A percentile compares a stretch with the other conserved stretches of the same genome.
These are phyloP conservation scores for Aspergillus haitiensis DNA, from an alignment of 495 filamentous ascomycete species.

Conservation along the genomic window DNA sequence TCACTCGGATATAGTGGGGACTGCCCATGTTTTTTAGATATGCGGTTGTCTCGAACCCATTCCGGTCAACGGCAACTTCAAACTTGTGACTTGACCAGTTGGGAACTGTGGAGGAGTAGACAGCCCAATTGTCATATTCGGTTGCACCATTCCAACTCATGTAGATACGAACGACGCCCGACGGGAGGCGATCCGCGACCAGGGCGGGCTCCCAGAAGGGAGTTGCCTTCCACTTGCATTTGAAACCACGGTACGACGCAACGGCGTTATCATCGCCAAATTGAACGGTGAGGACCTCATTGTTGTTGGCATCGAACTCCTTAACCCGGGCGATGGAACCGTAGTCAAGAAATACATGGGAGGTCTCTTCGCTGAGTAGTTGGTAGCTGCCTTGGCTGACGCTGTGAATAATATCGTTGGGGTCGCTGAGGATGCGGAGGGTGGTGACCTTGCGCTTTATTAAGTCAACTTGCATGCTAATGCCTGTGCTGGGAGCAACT, in stretches of 20 bases:
- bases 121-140: constrained; percentile 41
- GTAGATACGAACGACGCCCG: constrained; percentile 23
- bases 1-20: constrained; percentile 32
- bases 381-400: constrained; percentile 52
- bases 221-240: constrained; percentile 41
- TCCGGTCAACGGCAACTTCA: constrained; percentile 28
- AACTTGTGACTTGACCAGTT: constrained; percentile 26
- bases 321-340: constrained; percentile 51
- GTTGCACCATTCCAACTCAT: constrained; percentile 50
- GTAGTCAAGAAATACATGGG: constrained; percentile 49
- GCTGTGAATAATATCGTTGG: constrained; percentile 38
- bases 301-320: constrained; percentile 42
- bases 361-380: constrained; percentile 35
- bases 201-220: constrained; percentile 40
- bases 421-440: constrained; percentile 35
- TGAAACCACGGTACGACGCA: constrained; percentile 45
- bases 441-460: constrained; percentile 41
- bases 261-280: constrained; percentile 41
- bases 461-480: constrained; percentile 43
- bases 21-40: constrained; percentile 25
- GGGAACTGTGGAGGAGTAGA: constrained; percentile 29
- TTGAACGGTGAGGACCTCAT: constrained; percentile 36
- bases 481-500: constrained; percentile 33
- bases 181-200: constrained; percentile 22
- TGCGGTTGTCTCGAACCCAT: constrained; percentile 38